Evolutionary conservation across 2,329 filamentous ascomycete species (phyloP).

Genomic region (Fusarium equiseti): DNA sequence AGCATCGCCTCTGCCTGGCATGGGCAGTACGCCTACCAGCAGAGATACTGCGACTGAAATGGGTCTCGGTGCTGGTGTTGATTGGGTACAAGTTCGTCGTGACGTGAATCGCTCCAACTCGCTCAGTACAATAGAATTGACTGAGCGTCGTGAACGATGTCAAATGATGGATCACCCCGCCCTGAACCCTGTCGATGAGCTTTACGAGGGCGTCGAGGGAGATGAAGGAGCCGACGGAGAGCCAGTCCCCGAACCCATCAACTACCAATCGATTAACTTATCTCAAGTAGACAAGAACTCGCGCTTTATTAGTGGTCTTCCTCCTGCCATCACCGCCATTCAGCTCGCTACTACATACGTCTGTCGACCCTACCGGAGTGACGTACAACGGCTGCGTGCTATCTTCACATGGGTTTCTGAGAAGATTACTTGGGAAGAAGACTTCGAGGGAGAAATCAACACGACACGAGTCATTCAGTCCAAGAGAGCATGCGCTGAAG

Average conservation of each 20-base stretch:
- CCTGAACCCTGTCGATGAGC: constrained; percentile 88
- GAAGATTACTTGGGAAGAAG: constrained; percentile 94
- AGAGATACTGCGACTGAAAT: constrained; percentile 75
- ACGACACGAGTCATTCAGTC: constrained; percentile 85
- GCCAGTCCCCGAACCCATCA: constrained; percentile 82
- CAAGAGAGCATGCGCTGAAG: constrained; percentile 86
- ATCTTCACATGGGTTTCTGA: constrained; percentile 99
- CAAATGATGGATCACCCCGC: constrained; percentile 94
- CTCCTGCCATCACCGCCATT: constrained; percentile 82
- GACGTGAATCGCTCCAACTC: constrained; percentile 97
- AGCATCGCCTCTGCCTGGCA: constrained; percentile 58
- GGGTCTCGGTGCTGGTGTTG: constrained; percentile 72
- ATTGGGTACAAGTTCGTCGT: constrained; percentile 97
- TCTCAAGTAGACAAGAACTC: constrained; percentile 95
- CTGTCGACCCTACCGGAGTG: constrained; percentile 92
- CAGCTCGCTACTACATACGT: constrained; percentile 91
- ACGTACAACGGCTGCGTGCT: constrained; percentile 90
- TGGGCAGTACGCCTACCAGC: constrained; percentile 53
- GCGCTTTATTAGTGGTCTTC: constrained; percentile 86
- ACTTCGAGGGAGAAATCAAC: constrained; percentile 87
- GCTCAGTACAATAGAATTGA: constrained; percentile 86
- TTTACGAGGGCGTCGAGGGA: constrained; percentile 86
- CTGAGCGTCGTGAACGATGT: constrained; percentile 87
- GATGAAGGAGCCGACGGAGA: constrained; percentile 89
- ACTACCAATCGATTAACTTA: constrained; percentile 84